Conservation (phyloP, 768 basidiomycete genomes). For the Mycena polygramma region DNA sequence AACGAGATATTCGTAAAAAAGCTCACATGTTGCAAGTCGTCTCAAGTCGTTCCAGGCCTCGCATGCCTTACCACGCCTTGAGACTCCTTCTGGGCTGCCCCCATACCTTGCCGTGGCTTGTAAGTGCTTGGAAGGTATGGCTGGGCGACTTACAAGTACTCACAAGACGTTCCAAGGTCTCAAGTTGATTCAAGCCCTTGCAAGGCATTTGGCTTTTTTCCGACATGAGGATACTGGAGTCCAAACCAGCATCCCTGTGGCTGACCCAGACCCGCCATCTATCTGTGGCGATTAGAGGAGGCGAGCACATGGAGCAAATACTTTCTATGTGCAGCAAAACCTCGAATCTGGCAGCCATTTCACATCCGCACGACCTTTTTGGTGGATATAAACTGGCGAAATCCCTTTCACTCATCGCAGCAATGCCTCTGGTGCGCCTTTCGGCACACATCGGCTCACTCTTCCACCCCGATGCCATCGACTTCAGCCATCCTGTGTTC, state of each 20-base stretch:
- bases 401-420: neutral
- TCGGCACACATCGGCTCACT: neutral
- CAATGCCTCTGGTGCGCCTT: neutral
- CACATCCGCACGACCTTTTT: no score
- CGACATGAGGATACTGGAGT: conserved; percentile 4
- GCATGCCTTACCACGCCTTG: no score
- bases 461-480: neutral
- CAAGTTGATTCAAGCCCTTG: no score
- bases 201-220: no score
- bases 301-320: conserved; percentile 4
- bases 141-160: no score
- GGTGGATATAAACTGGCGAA: neutral
- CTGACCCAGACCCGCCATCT: neutral
- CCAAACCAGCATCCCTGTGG: neutral
- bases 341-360: neutral
- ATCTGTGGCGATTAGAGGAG: neutral
- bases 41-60: no score
- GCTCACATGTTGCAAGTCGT: no score
- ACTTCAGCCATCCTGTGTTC: conserved; percentile 6
- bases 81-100: no score
- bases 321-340: neutral
- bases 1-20: no score
- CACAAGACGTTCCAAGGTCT: no score
- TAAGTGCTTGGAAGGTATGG: no score
- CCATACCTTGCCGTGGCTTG: no score